phyloP scores from a whole-genome alignment of 2,329 filamentous ascomycete genomes.

The Trichophaea hybrida region DNA sequence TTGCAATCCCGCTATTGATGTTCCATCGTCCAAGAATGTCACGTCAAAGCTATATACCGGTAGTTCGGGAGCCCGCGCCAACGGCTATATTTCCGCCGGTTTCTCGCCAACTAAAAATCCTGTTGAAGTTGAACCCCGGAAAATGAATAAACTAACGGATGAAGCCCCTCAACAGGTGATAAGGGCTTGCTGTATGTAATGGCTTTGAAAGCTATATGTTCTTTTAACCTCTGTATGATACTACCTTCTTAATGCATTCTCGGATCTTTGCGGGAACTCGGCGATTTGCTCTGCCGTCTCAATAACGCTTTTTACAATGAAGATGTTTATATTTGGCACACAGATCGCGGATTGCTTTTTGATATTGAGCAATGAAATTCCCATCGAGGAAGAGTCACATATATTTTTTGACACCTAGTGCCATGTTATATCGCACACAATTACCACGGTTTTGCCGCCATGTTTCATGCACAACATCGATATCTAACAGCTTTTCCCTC shows the following conservation, averaged over 20 bases:
- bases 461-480: too few relatives aligned
- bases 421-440: background rate
- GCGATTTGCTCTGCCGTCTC: too few relatives aligned
- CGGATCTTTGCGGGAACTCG: too few relatives aligned
- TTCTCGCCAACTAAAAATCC: background rate
- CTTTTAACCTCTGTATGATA: background rate
- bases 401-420: too few relatives aligned
- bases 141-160: constrained; percentile 6
- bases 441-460: background rate
- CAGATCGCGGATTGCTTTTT: too few relatives aligned
- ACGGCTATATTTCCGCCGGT: constrained; percentile 6
- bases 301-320: too few relatives aligned
- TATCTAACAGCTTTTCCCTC: too few relatives aligned
- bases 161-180: constrained; percentile 13
- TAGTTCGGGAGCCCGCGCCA: constrained; percentile 4
- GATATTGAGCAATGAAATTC: too few relatives aligned
- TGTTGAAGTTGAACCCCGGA: constrained; percentile 1
- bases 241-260: too few relatives aligned
- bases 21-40: constrained; percentile 29
- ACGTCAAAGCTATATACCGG: constrained; percentile 19
- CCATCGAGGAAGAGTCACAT: too few relatives aligned
- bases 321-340: too few relatives aligned
- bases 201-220: background rate
- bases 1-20: constrained; percentile 37
- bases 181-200: constrained; percentile 20